Evolutionary conservation across 2,329 filamentous ascomycete species (phyloP), one percentile per base, ranked within the genome.

Genomic region (Talaromyces funiculosus): DNA sequence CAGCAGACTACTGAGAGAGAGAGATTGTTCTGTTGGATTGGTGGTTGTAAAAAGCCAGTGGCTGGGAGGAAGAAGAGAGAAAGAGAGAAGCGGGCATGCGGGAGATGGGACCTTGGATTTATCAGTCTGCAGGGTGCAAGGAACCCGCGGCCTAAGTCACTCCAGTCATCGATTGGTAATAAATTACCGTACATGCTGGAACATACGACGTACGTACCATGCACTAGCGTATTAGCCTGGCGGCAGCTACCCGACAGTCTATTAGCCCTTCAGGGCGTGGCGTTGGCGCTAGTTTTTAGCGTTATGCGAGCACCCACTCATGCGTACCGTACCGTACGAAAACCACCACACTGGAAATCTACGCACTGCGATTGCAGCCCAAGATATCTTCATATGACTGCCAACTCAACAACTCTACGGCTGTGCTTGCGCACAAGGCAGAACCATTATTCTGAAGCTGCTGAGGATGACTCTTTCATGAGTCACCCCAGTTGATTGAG

Each of bases 21-120:
- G 54, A 35, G 38, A 33, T 49, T 26, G 20, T 49, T 22, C 22
- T 37, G 49, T 37, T 20, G 37, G 31, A 31, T 24, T 47, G 35
- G n/a, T 40, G 43, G 37, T 51, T 5, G 31, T 10, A 20, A 24
- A 53, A 61, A 61, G 60, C 60, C 60, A 45, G 60, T 61, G 60
- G 60, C 60, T 61, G 60, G 60, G 53, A 54, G 60, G 31, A 53
- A 18, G 37, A 35, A 45, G 43, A 29, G 3, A 47, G 47, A 51
- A 29, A 51, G 16, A 29, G 47, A 22, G 47, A 9, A 51, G 59
- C 20, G 49, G 24, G 37, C 45, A 37, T 20, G 22, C n/a, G 26
- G 22, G 54, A 12, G 54, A 45, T 22, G 47, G 57, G 57, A 37
- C 49, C 37, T 33, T 54, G 57, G 38, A 54, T 54, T 60, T 60